Percentiles rank a stretch among this genome's conserved stretches.
Evolutionary conservation across 108 stramenopile species (phyloP).

Genomic region (Mediolabrus comicus): DNA sequence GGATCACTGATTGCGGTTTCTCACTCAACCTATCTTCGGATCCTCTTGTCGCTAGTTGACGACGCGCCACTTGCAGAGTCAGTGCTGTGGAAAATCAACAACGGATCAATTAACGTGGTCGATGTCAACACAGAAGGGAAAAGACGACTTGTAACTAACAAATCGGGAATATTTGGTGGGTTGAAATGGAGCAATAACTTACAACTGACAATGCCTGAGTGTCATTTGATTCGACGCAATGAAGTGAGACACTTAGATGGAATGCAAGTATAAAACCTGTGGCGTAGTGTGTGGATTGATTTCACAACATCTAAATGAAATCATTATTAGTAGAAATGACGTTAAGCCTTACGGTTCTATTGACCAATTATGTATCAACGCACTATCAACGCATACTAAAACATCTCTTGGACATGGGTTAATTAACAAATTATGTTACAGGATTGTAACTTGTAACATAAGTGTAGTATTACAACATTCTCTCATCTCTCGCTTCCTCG

Average conservation of each 20-base stretch:
- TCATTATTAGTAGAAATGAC: no score
- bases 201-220: slow-evolving; percentile 48
- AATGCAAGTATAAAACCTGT: slow-evolving; percentile 24
- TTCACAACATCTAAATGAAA: no score
- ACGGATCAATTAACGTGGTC: slow-evolving; percentile 71
- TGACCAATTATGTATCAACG: no score
- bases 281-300: no score
- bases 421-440: no score
- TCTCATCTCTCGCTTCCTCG: no score
- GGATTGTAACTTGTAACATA: no score
- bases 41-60: slow-evolving; percentile 51
- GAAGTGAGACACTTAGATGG: slow-evolving; percentile 69
- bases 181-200: slow-evolving; percentile 6
- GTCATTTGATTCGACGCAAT: slow-evolving; percentile 53
- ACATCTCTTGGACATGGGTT: no score
- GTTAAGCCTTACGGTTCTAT: no score
- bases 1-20: slow-evolving; percentile 53
- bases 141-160: slow-evolving; percentile 24
- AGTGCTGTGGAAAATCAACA: slow-evolving; percentile 45
- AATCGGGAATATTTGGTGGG: slow-evolving; percentile 55
- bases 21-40: slow-evolving; percentile 69
- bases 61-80: slow-evolving; percentile 60
- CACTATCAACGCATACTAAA: no score
- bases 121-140: slow-evolving; percentile 52
- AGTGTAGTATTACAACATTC: no score